Percentiles rank a stretch among this genome's conserved stretches.
These are phyloP conservation scores for Entomortierella parvispora DNA, from an alignment of 192 early-diverging fungal genomes.

Conservation along the genomic window DNA sequence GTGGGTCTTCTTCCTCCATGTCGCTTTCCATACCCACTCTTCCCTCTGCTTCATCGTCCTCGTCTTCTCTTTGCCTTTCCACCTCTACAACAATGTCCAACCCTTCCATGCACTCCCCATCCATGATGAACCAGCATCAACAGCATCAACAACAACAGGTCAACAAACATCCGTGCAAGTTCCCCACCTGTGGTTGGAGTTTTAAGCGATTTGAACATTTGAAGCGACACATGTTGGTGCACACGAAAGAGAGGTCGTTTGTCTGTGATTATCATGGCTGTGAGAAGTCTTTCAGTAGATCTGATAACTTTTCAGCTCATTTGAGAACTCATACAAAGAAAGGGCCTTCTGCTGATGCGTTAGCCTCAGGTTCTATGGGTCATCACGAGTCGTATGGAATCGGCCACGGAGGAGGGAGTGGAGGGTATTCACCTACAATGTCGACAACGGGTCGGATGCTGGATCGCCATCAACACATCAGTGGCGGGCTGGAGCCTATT, in stretches of 20 bases:
- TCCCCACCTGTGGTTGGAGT: conserved; percentile 57
- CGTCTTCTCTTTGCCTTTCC: too few species aligned
- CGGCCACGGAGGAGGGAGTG: neutral
- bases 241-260: conserved; percentile 79
- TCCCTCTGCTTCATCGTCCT: too few species aligned
- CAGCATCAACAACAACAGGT: neutral
- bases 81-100: too few species aligned
- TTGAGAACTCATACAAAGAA: conserved; percentile 69
- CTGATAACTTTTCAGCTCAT: conserved; percentile 82
- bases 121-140: conserved; percentile 1
- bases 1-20: too few species aligned
- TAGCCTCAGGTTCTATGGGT: too few species aligned
- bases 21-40: too few species aligned
- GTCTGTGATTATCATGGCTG: conserved; percentile 75
- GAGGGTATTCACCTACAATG: too few species aligned
- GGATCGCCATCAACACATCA: too few species aligned
- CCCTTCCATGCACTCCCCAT: too few species aligned
- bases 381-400: too few species aligned
- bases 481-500: conserved; percentile 33
- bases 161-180: conserved; percentile 53
- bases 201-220: conserved; percentile 88
- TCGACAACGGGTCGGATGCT: too few species aligned
- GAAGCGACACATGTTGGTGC: conserved; percentile 82
- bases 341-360: conserved; percentile 5
- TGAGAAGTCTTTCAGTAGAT: conserved; percentile 82